A percentile compares a stretch with the other conserved stretches of the same genome.
Evolutionary conservation across 331 rosid species (phyloP).

Genomic region (Rosa hybrid): DNA sequence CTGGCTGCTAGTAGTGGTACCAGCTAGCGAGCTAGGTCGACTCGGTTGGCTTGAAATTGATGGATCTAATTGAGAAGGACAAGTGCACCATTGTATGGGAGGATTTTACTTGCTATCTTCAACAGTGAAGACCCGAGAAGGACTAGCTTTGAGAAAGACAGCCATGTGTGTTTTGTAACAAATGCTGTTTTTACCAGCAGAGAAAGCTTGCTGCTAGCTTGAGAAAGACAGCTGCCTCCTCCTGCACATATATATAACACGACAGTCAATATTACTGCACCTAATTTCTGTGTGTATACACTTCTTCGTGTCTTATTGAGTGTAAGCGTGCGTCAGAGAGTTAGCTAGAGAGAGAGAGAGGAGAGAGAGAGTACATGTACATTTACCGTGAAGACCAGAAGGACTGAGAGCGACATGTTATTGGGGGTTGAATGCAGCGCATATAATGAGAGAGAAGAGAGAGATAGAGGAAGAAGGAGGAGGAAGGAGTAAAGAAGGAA

Average conservation of each 20-base stretch:
- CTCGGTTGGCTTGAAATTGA: not conserved
- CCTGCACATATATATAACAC: not conserved
- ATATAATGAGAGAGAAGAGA: constrained; percentile 6
- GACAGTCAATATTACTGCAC: not conserved
- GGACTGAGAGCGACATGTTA: not conserved
- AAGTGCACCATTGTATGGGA: not conserved
- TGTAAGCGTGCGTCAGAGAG: constrained; percentile 6
- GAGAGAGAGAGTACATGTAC: constrained; percentile 1
- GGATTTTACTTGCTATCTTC: not conserved
- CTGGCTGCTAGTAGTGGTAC: not conserved
- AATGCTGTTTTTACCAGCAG: not conserved
- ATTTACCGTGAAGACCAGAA: constrained; percentile 9
- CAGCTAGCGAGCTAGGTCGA: not conserved
- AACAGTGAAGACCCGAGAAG: not conserved
- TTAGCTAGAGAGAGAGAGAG: constrained; percentile 23
- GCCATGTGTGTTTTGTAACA: constrained; percentile 4
- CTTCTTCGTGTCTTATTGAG: not conserved
- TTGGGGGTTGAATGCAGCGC: not conserved
- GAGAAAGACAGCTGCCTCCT: constrained; percentile 41
- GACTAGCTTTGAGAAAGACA: constrained; percentile 7
- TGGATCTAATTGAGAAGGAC: not conserved
- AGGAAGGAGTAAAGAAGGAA: constrained; percentile 1
- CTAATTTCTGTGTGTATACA: not conserved
- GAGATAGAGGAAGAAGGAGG: not conserved
- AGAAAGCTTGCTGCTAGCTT: constrained; percentile 1